Evolutionary conservation across 805 yeast species (phyloP), one percentile per base, ranked within the genome.

Genomic region (Suhomyces kilbournensis): DNA sequence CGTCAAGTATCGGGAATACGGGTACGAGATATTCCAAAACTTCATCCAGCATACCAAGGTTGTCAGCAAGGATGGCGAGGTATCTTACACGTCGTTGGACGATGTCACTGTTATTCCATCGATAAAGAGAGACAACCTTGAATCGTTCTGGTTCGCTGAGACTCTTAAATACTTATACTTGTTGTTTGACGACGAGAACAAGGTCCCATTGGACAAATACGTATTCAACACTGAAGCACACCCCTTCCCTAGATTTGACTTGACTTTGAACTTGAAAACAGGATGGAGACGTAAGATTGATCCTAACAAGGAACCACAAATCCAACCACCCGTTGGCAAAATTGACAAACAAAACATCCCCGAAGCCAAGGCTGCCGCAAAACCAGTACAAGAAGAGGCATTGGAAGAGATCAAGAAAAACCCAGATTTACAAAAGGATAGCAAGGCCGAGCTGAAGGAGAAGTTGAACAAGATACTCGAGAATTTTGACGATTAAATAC

Each of bases 191-290:
- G 84, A 83, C 59, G 76, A 77, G 15, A 75, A 79, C 56, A 77
- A 82, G 51, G 70, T 88, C 56, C 90, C 92, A 28, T 72, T 91
- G 59, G 81, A 81, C 46, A 71, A 84, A 53, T 79, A 84, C 50
- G 90, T 92, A 5, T 90, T 89, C 76, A 92, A 90, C 71, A 90
- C 97, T 1, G 97, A 91, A 65, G 97, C 96, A 0, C 97, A 91
- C 66, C 94, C 96, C 35, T 82, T 91, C 69, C 97, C 97, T n/a
- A 77, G 74, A 39, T 81, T 90, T 53, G 79, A 78, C 23, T 68
- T 77, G 73, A 73, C 70, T 23, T 74, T 79, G 8, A 59, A 65
- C 51, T 82, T 85, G 62, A 73, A 72, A 46, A 85, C 90, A 3
- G 88, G 88, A 0, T 86, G 90, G 89, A 60, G 62, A 39, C 76